Base-by-base conservation (phyloP, 1,284 basidiomycete genomes). In the Leccinum fuscescens region DNA sequence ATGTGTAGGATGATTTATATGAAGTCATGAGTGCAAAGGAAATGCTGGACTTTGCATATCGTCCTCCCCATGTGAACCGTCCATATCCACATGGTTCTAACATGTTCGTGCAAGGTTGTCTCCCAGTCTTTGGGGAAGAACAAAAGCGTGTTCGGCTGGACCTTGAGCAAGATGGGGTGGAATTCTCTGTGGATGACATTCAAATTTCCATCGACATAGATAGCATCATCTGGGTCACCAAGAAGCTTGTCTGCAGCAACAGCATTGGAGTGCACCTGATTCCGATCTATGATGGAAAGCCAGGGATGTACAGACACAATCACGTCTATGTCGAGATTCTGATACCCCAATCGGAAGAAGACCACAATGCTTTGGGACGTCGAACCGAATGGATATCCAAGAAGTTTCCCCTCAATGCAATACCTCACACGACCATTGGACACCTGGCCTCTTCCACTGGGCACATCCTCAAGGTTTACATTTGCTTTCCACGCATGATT, bases 401-500 rank as follows among this genome's bases (percentile, higher is more conserved):
- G 6, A 17, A 20, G 42, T 44, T 44, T 44, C 42, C 42, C 4
- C 17, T 44, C n/a, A 44, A 44, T 20, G 15, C 42, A 11, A 20
- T 44, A 17, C 17, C 42, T 44, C 42, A 44, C 7, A 44, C 42
- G 9, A 44, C 17, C n/a, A 0, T 44, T 9, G 42, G 42, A 20
- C 17, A 44, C 14, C 17, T 44, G 6, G 42, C 22, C 0, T 55
- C 39, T 0, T 9, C 44, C 0, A 48, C 63, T 11, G 55, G 66
- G 0, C 59, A 64, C 31, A 9, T 2, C 0, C 17, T 65, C 2
- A 37, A 20, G 1, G 54, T 69, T 0, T 65, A 63, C 1, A 63
- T 70, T 0, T 42, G 59, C 3, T 69, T 69, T 55, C 63, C 69
- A 3, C 2, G 46, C 1, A 67, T 69, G 61, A 67, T 69, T 1